A percentile compares a stretch with the other conserved stretches of the same genome.
Evolutionary conservation across 768 basidiomycete genomes (phyloP).

Genomic region (Mycena capillaripes): DNA sequence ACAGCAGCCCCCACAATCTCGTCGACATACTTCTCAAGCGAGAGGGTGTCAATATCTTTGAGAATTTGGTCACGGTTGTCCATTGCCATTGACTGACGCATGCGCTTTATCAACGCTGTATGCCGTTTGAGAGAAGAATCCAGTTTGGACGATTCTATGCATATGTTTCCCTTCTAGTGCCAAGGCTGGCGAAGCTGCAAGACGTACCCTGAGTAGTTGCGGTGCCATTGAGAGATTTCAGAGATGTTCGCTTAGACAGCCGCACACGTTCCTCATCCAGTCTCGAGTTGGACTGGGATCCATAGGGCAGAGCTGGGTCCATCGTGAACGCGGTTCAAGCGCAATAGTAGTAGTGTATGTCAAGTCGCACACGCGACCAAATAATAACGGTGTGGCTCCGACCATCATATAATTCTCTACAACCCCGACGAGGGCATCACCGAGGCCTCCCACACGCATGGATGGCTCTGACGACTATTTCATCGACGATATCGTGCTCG

Average conservation of each 20-base stretch:
- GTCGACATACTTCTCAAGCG: constrained; percentile 96
- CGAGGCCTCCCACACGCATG: constrained; percentile 57
- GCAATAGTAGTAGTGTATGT: too few relatives aligned
- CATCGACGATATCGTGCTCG: constrained; percentile 70
- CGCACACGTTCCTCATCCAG: constrained; percentile 35
- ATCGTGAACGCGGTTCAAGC: constrained; percentile 11
- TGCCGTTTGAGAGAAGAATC: constrained; percentile 98
- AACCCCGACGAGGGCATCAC: too few relatives aligned
- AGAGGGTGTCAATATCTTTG: constrained; percentile 92
- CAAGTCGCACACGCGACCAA: too few relatives aligned
- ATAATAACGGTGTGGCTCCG: neutral
- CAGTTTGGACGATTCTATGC: constrained; percentile 77
- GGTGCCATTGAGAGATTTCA: constrained; percentile 35
- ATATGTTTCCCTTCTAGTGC: neutral
- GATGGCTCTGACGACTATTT: constrained; percentile 73
- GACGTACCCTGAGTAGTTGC: constrained; percentile 33
- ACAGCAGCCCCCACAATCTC: constrained; percentile 91
- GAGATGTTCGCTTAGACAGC: constrained; percentile 29
- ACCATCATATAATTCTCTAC: neutral
- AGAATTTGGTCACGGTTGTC: constrained; percentile 90
- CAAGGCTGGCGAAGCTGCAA: neutral
- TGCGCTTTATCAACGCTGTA: constrained; percentile 94
- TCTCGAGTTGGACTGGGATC: constrained; percentile 17
- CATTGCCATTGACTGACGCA: constrained; percentile 86
- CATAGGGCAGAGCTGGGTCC: constrained; percentile 14